Evolutionary conservation across 2,329 filamentous ascomycete genomes (phyloP), one percentile per base, ranked within the genome.

Genomic region (Verticillium tricorpus): DNA sequence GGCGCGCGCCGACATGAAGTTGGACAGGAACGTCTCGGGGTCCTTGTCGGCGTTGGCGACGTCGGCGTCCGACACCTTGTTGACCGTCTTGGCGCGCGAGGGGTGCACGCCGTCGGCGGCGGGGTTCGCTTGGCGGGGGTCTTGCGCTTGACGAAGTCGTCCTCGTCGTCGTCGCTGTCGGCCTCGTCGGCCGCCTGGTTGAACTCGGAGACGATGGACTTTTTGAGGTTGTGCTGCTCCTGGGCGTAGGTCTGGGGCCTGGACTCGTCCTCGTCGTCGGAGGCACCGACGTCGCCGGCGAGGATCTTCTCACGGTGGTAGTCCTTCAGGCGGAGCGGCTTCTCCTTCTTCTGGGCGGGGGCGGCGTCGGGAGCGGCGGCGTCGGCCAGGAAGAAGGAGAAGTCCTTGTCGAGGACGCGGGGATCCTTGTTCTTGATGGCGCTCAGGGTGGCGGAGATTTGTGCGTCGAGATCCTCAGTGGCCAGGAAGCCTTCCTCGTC

Each of bases 261-360:
- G 55, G 70, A 68, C 39, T 83, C 79, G 5, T 82, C 79, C 8
- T 85, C 82, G 15, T 85, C 80, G 17, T 88, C 85, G 1, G 81
- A 82, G 3, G 76, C 83, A n/a, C 82, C 85, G 11, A 80, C 78
- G 63, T 87, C 84, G 39, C 92, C 92, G 45, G 86, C 86, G 62
- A 98, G 74, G n/a, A 97, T 81, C 69, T 94, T 96, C 74, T 95
- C 87, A 65, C 93, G 89, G 72, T 99, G 95, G 75, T 97, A 99
- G 75, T 99, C 93, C 67, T 86, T 86, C 60, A 99, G 80, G 64
- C 86, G 92, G 78, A 99, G 87, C 1, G 93, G 89, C 78, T 96
- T 96, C 65, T 95, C 88, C 73, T 89, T 89, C 74, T 89, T 88
- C 52, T 80, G 76, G 64, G 79, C 76, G 19, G 68, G 65, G 4